A percentile compares a stretch with the other conserved stretches of the same genome.
These are phyloP conservation scores for Cylindrotheca fusiformis DNA, from an alignment of 108 stramenopile genomes.

Conservation along the genomic window DNA sequence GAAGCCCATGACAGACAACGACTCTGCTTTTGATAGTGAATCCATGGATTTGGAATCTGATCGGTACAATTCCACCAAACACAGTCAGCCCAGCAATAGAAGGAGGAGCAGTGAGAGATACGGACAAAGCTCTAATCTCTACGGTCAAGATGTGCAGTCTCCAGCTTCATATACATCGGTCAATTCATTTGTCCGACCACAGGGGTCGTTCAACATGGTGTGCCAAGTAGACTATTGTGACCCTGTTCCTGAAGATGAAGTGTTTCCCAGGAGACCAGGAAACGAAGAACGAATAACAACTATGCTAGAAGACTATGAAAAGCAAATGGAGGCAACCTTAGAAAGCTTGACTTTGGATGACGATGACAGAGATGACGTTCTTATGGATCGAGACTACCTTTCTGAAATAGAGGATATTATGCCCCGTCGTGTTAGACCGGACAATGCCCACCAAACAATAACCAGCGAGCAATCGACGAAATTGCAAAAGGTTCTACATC, in stretches of 20 bases:
- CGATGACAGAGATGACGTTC: conserved; percentile 5
- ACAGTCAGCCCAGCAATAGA: not conserved
- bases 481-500: conserved; percentile 16
- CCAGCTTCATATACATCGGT: conserved; percentile 23
- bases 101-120: not conserved
- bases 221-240: conserved; percentile 3
- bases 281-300: conserved; percentile 1
- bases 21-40: conserved; percentile 2
- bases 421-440: not conserved
- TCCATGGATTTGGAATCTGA: not conserved
- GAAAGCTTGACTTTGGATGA: conserved; percentile 4
- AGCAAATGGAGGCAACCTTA: conserved; percentile 21
- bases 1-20: not conserved
- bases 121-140: conserved; percentile 1
- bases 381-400: conserved; percentile 5
- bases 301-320: conserved; percentile 25
- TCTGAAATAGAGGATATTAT: not conserved
- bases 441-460: conserved; percentile 1
- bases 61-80: not conserved
- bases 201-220: conserved; percentile 19
- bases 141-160: conserved; percentile 4
- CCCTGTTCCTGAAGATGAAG: conserved; percentile 2
- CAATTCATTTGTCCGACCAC: conserved; percentile 16
- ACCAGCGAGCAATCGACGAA: conserved; percentile 11
- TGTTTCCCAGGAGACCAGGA: conserved; percentile 3